phyloP scores from a whole-genome alignment of 345 rosid genomes.

The Raphanus raphanistrum region DNA sequence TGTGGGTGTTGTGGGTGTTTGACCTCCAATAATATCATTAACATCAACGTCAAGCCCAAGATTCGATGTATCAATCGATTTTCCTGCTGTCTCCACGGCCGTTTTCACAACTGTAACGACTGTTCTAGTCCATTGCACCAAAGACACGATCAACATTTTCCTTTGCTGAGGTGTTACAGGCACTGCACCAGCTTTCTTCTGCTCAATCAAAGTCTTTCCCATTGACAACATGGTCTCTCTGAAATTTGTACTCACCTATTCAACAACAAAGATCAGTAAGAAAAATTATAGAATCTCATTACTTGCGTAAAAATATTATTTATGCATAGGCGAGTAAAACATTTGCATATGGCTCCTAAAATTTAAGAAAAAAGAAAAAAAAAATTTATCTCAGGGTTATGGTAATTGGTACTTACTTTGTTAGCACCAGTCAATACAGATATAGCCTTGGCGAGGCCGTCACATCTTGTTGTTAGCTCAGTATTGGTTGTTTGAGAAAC shows the following conservation, averaged over 20 bases:
- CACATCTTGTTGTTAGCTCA: background rate
- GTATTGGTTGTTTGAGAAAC: background rate
- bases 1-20: background rate
- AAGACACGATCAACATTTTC: conserved; percentile 12
- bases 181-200: conserved; percentile 18
- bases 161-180: background rate
- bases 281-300: background rate
- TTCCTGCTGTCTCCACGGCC: conserved; percentile 12
- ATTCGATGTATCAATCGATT: conserved; percentile 5
- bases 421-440: background rate
- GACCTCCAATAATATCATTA: background rate
- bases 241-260: background rate
- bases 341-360: background rate
- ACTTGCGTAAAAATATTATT: background rate
- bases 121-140: conserved; percentile 22
- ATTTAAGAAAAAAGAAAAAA: background rate
- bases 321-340: background rate
- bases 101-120: background rate
- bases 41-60: conserved; percentile 35
- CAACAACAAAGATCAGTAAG: background rate
- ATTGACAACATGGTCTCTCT: conserved; percentile 8
- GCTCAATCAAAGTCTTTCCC: conserved; percentile 30
- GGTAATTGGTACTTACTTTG: background rate
- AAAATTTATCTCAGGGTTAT: background rate
- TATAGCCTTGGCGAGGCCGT: background rate